Evolutionary conservation across 768 basidiomycete genomes (phyloP).

Genomic region (Tricholoma sp.): DNA sequence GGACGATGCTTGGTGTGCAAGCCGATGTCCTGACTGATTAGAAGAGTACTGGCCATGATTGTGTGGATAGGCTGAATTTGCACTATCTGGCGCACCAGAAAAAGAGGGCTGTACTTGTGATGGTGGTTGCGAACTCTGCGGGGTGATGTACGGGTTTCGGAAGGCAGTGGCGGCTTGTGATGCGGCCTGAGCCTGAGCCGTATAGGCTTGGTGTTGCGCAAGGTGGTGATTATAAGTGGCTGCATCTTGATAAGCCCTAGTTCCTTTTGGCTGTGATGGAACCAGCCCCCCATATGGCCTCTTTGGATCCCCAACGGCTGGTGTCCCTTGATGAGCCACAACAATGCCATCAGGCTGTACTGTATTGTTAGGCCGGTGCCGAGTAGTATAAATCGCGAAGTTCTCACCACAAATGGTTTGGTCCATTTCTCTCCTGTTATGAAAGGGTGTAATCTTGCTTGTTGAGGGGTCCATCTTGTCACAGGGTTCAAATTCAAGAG

Average conservation of each 20-base stretch:
- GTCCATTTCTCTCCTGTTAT: slow-evolving; percentile 96
- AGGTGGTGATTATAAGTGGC: slow-evolving; percentile 93
- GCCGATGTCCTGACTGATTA: slow-evolving; percentile 29
- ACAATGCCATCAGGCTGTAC: slow-evolving; percentile 50
- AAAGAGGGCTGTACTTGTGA: slow-evolving; percentile 19
- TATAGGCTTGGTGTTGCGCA: slow-evolving; percentile 90
- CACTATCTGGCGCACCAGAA: slow-evolving; percentile 28
- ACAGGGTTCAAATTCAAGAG: slow-evolving; percentile 92
- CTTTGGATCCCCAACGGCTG: slow-evolving; percentile 56
- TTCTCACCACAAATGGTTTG: slow-evolving; percentile 74
- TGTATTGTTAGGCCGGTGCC: slow-evolving; percentile 5
- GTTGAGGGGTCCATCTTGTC: slow-evolving; percentile 95
- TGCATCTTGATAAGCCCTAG: slow-evolving; percentile 85
- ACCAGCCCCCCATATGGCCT: slow-evolving; percentile 92
- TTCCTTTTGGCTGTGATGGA: slow-evolving; percentile 81
- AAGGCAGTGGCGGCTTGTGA: slow-evolving; percentile 67
- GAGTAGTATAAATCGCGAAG: not conserved
- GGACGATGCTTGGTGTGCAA: slow-evolving; percentile 47
- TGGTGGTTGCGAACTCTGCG: slow-evolving; percentile 36
- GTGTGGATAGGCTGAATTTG: slow-evolving; percentile 24
- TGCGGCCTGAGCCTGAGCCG: slow-evolving; percentile 76
- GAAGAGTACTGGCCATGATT: slow-evolving; percentile 33
- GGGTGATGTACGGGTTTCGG: slow-evolving; percentile 78
- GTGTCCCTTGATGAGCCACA: slow-evolving; percentile 21
- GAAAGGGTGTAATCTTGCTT: slow-evolving; percentile 93